A percentile compares a stretch with the other conserved stretches of the same genome.
Conservation (phyloP, 1,284 basidiomycete genomes). For the Malassezia slooffiae region DNA sequence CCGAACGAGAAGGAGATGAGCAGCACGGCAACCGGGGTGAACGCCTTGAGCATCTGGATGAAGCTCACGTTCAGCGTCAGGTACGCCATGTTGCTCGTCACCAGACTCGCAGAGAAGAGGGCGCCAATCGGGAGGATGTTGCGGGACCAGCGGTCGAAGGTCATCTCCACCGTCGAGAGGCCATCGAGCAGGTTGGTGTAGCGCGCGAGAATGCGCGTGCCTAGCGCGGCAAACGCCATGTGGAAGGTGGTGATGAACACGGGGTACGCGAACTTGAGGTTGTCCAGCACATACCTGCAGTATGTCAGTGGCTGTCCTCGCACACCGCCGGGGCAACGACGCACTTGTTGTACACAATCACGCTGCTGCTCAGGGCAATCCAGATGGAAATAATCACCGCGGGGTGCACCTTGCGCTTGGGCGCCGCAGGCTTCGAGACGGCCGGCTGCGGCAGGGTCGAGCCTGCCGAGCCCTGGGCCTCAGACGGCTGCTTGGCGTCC, state of each 20-base stretch:
- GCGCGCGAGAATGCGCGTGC: conserved; percentile 74
- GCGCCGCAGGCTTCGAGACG: neutral
- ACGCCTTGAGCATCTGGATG: conserved; percentile 98
- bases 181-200: conserved; percentile 84
- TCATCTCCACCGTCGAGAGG: conserved; percentile 67
- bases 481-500: conserved; percentile 1
- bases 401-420: conserved; percentile 48
- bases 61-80: conserved; percentile 81
- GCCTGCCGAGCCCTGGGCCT: neutral
- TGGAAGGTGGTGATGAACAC: conserved; percentile 47
- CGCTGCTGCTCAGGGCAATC: conserved; percentile 77
- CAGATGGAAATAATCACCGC: conserved; percentile 68
- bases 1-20: conserved; percentile 84
- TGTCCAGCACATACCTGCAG: conserved; percentile 58
- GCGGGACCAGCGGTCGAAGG: conserved; percentile 51
- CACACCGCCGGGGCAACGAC: neutral
- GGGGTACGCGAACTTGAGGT: conserved; percentile 45
- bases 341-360: conserved; percentile 82
- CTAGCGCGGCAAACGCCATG: conserved; percentile 59
- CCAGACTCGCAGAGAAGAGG: conserved; percentile 81
- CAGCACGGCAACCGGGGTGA: conserved; percentile 89
- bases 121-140: conserved; percentile 87
- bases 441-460: conserved; percentile 13
- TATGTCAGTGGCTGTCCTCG: too few relatives aligned
- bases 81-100: conserved; percentile 87